Evolutionary conservation across 2,329 filamentous ascomycete species (phyloP).

Genomic region (Aspergillus carbonarius): DNA sequence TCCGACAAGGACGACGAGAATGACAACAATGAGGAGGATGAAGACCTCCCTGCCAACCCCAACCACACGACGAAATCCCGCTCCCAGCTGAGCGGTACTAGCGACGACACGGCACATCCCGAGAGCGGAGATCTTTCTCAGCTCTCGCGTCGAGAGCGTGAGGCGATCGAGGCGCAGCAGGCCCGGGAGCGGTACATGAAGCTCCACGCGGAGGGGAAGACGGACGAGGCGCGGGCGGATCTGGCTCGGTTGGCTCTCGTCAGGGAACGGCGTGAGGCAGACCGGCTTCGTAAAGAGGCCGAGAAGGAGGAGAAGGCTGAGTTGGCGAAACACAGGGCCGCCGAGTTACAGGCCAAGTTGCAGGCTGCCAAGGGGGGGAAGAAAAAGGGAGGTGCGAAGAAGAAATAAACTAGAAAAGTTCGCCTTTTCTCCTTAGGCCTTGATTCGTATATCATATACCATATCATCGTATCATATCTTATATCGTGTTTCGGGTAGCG

Average conservation of each 20-base stretch:
- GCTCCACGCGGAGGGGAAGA: slow-evolving; percentile 91
- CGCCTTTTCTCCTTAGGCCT: background rate
- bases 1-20: slow-evolving; percentile 37
- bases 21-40: slow-evolving; percentile 34
- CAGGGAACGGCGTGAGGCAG: slow-evolving; percentile 79
- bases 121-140: slow-evolving; percentile 52
- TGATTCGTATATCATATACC: too few relatives aligned
- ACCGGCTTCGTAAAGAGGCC: slow-evolving; percentile 77
- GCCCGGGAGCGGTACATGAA: slow-evolving; percentile 90
- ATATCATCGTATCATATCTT: too few relatives aligned
- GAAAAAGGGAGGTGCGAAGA: slow-evolving; percentile 28
- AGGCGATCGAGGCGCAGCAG: slow-evolving; percentile 82
- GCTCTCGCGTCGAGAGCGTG: slow-evolving; percentile 66
- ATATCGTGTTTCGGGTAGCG: background rate
- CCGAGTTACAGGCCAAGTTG: slow-evolving; percentile 42
- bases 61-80: slow-evolving; percentile 72
- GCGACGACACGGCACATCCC: slow-evolving; percentile 52
- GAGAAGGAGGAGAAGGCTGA: slow-evolving; percentile 58
- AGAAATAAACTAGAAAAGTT: slow-evolving; percentile 14
- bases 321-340: slow-evolving; percentile 37
- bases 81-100: slow-evolving; percentile 63
- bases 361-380: slow-evolving; percentile 39
- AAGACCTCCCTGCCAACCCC: slow-evolving; percentile 71
- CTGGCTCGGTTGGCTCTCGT: slow-evolving; percentile 79
- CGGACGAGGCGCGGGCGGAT: slow-evolving; percentile 89